Conservation (phyloP, 2,329 filamentous ascomycete species). For the Zasmidium citrigriseum region DNA sequence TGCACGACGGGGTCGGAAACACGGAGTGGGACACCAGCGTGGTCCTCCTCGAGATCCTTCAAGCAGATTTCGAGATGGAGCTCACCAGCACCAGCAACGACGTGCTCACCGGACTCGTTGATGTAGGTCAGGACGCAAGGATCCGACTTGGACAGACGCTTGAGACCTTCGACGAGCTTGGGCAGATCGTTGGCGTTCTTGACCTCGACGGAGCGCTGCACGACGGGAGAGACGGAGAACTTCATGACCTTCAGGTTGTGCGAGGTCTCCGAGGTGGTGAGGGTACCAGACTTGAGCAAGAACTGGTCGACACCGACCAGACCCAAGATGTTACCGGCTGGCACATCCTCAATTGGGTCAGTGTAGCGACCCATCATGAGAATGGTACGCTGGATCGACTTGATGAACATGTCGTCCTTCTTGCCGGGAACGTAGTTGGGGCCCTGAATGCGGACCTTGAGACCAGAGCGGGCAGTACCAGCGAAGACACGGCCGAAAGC, state of each 20-base stretch:
- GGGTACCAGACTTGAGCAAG: constrained; percentile 99
- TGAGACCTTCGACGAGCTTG: constrained; percentile 99
- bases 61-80: constrained; percentile 99
- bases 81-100: constrained; percentile 99
- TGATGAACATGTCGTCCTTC: constrained; percentile 99
- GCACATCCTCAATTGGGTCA: constrained; percentile 98
- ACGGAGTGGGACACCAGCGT: constrained; percentile 96
- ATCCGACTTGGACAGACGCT: constrained; percentile 99
- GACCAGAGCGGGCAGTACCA: constrained; percentile 94
- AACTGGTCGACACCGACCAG: constrained; percentile 99
- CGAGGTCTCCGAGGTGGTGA: constrained; percentile 93
- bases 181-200: constrained; percentile 99
- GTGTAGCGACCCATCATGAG: constrained; percentile 99
- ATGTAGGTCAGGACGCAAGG: constrained; percentile 94
- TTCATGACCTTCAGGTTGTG: constrained; percentile 99
- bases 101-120: constrained; percentile 93
- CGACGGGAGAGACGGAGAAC: constrained; percentile 99
- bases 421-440: constrained; percentile 97
- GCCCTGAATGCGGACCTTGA: constrained; percentile 99
- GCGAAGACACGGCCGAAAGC: constrained; percentile 99
- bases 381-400: constrained; percentile 98
- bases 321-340: constrained; percentile 99
- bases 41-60: constrained; percentile 99
- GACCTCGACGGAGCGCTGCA: constrained; percentile 97
- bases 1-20: constrained; percentile 97